These are phyloP conservation scores for Isochrysis galbana DNA, from an alignment of 78 protist genomes.

Conservation along the genomic window DNA sequence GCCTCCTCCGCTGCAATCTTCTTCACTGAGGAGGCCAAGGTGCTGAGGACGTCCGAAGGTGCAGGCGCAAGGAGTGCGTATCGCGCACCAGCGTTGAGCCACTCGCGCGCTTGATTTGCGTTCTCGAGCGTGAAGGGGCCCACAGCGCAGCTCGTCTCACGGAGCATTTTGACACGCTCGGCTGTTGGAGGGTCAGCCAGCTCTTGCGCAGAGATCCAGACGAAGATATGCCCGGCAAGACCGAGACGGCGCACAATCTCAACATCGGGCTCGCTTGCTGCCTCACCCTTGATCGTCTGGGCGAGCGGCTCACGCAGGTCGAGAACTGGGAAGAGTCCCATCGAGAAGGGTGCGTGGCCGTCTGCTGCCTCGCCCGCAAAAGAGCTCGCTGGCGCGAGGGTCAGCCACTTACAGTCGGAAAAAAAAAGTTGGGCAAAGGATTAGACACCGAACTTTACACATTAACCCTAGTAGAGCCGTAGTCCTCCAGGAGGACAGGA, in stretches of 20 bases:
- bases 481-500: too few species aligned
- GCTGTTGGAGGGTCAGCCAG: neutral
- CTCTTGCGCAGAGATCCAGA: neutral
- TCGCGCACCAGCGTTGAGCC: neutral
- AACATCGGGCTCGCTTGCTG: neutral
- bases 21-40: neutral
- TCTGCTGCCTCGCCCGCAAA: too few species aligned
- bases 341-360: too few species aligned
- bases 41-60: neutral
- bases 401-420: too few species aligned
- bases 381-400: too few species aligned
- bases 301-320: neutral
- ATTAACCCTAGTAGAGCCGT: too few species aligned
- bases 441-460: too few species aligned
- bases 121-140: neutral
- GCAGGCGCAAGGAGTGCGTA: neutral
- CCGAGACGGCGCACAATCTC: neutral
- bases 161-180: neutral
- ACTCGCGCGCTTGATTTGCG: neutral
- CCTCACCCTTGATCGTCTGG: neutral
- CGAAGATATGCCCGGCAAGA: neutral
- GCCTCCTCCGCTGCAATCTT: neutral
- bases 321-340: neutral
- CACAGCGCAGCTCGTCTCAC: neutral
- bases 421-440: too few species aligned